Conservation (phyloP, 2,329 filamentous ascomycete species). For the Pestalotiopsis sp. region DNA sequence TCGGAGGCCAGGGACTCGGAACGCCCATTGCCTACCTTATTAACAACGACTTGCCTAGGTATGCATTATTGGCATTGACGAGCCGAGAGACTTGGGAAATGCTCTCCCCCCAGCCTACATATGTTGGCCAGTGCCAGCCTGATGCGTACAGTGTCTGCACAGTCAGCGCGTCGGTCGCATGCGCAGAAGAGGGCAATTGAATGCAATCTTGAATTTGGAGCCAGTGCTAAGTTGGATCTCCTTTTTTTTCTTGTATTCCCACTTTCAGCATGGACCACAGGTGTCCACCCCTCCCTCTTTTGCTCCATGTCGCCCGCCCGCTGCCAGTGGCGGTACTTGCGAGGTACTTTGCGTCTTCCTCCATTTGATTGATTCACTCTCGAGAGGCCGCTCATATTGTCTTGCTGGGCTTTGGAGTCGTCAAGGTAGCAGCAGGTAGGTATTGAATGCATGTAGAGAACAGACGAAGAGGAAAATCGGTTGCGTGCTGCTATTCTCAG, state of each 20-base stretch:
- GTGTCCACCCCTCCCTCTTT: background rate
- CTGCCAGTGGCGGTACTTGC: background rate
- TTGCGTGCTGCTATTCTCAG: too few relatives aligned
- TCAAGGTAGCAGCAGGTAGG: background rate
- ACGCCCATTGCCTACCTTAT: too few relatives aligned
- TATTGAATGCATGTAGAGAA: too few relatives aligned
- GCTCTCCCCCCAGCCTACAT: background rate
- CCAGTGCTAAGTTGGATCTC: background rate
- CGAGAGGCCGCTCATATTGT: background rate
- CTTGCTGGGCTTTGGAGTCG: background rate
- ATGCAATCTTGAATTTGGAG: background rate
- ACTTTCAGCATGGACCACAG: background rate
- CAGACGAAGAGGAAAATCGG: too few relatives aligned
- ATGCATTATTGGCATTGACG: too few relatives aligned
- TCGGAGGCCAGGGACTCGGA: too few relatives aligned
- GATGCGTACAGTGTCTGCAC: background rate
- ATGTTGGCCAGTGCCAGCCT: background rate
- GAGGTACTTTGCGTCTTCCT: background rate
- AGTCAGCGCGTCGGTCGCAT: background rate
- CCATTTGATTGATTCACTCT: background rate
- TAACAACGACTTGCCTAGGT: too few relatives aligned
- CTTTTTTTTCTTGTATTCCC: background rate
- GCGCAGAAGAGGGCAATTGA: background rate
- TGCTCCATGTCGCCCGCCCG: background rate
- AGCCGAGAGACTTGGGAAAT: background rate